Conservation (phyloP, 2,329 filamentous ascomycete genomes). For the Pochonia chlamydosporia region DNA sequence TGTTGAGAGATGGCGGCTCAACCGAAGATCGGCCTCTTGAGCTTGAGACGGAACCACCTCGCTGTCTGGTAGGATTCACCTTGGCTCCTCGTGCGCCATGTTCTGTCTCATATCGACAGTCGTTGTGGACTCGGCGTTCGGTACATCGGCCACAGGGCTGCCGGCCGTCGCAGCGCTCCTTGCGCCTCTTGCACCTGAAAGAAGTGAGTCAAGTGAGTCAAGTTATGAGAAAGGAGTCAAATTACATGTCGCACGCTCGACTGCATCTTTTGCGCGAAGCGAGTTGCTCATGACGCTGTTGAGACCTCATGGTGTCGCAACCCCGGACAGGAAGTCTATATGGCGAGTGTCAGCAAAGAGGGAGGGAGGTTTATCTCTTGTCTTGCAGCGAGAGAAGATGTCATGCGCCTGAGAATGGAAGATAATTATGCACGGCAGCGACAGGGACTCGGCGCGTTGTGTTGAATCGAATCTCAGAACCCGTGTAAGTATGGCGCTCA, state of each 20-base stretch:
- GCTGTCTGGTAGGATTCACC: neutral
- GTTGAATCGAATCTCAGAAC: too few relatives aligned
- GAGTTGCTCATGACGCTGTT: neutral
- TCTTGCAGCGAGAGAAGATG: too few relatives aligned
- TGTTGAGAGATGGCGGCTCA: neutral
- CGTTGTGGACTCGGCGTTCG: conserved; percentile 6
- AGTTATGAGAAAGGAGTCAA: neutral
- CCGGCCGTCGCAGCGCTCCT: conserved; percentile 11
- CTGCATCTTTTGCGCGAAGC: conserved; percentile 5
- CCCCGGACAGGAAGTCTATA: neutral
- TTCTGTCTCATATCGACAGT: conserved; percentile 8
- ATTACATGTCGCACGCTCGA: conserved; percentile 5
- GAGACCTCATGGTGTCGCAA: neutral
- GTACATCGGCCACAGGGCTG: conserved; percentile 10
- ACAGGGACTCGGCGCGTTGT: too few relatives aligned
- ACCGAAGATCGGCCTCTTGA: neutral
- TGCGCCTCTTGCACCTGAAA: conserved; percentile 10
- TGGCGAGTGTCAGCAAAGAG: too few relatives aligned
- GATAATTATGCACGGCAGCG: too few relatives aligned
- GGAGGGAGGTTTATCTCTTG: too few relatives aligned
- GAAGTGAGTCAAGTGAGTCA: too few relatives aligned
- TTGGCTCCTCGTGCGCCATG: conserved; percentile 2
- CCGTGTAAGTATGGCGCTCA: too few relatives aligned
- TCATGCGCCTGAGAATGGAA: too few relatives aligned
- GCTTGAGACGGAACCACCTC: neutral